Evolutionary conservation across 148 eudicot genomes (phyloP).

Genomic region (Chenopodium album): DNA sequence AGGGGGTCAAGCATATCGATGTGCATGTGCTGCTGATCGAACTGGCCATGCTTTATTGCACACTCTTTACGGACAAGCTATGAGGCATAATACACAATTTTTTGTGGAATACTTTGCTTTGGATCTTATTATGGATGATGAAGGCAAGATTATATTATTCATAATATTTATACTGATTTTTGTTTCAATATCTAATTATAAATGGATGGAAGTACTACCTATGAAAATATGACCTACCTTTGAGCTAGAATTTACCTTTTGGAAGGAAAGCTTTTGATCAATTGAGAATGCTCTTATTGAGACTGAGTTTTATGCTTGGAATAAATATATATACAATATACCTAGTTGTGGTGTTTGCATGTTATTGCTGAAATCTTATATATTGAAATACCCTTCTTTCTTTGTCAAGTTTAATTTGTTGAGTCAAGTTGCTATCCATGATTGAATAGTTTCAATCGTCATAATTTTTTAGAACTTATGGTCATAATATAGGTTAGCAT

Average conservation of each 20-base stretch:
- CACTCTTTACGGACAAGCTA: conserved; percentile 94
- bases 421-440: not conserved
- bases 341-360: too few relatives aligned
- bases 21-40: conserved; percentile 99
- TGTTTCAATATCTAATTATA: not conserved
- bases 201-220: not conserved
- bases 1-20: conserved; percentile 99
- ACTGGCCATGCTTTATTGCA: conserved; percentile 98
- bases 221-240: not conserved
- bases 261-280: not conserved
- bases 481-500: not conserved
- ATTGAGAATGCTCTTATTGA: not conserved
- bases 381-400: not conserved
- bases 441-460: not conserved
- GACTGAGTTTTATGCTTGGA: not conserved
- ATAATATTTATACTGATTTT: not conserved
- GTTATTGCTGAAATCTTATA: not conserved
- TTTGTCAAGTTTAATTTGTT: not conserved
- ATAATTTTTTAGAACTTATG: not conserved
- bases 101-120: conserved; percentile 97
- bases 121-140: conserved; percentile 90
- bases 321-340: too few relatives aligned
- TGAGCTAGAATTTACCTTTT: not conserved
- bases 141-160: conserved; percentile 44
- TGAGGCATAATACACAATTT: conserved; percentile 98